phyloP scores from a whole-genome alignment of 306 rosid genomes.

The Glycyrrhiza uralensis region DNA sequence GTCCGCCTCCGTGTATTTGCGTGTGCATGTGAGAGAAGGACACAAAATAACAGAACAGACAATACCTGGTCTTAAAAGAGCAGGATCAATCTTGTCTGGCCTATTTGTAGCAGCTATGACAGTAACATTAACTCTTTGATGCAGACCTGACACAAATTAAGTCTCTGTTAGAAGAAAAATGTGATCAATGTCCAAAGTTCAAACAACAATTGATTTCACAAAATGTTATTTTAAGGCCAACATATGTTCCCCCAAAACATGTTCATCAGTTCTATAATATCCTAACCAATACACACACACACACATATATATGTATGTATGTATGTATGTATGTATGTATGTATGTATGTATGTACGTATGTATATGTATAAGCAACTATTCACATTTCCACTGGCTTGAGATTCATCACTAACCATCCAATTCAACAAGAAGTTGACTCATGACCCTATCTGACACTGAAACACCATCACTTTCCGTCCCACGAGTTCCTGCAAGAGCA shows the following conservation, averaged over 20 bases:
- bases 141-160: conserved; percentile 62
- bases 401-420: conserved; percentile 73
- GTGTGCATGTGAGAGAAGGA: conserved; percentile 4
- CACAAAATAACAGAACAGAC: not conserved
- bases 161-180: conserved; percentile 17
- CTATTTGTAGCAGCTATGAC: conserved; percentile 94
- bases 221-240: conserved; percentile 11
- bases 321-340: too few relatives aligned
- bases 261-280: not conserved
- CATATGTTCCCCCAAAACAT: not conserved
- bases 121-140: conserved; percentile 75
- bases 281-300: too few relatives aligned
- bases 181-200: not conserved
- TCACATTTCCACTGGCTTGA: conserved; percentile 5
- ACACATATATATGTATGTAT: too few relatives aligned
- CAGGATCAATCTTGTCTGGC: conserved; percentile 89
- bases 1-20: not conserved
- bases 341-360: too few relatives aligned
- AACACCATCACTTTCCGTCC: conserved; percentile 82
- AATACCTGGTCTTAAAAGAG: conserved; percentile 87
- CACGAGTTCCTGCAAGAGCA: conserved; percentile 78
- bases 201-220: not conserved
- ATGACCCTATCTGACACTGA: conserved; percentile 93
- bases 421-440: conserved; percentile 87
- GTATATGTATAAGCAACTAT: not conserved